Percentiles rank a stretch among this genome's conserved stretches.
phyloP scores from a whole-genome alignment of 2,329 filamentous ascomycete species.

The Aspergillus quadricinctus region DNA sequence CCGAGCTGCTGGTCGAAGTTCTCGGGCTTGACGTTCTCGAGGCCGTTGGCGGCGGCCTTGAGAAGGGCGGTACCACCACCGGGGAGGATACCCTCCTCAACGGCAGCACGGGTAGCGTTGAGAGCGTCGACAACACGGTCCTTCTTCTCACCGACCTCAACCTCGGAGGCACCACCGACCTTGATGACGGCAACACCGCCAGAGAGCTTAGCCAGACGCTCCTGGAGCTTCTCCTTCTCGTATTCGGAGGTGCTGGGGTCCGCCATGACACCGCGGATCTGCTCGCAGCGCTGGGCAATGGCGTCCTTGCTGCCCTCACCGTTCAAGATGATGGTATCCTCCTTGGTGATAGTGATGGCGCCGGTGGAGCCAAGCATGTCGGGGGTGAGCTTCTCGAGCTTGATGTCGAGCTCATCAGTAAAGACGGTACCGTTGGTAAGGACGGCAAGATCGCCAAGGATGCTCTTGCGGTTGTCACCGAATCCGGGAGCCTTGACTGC shows the following conservation, averaged over 20 bases:
- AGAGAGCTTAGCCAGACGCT: constrained; percentile 98
- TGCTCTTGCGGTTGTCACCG: constrained; percentile 99
- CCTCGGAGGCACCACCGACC: constrained; percentile 94
- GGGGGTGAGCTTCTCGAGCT: constrained; percentile 95
- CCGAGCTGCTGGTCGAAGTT: constrained; percentile 99
- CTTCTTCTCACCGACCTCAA: constrained; percentile 99
- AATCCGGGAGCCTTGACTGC: constrained; percentile 99
- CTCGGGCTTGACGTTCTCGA: constrained; percentile 73
- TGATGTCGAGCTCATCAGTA: constrained; percentile 96
- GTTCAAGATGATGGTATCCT: constrained; percentile 98
- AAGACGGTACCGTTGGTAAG: constrained; percentile 97
- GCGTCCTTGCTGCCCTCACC: constrained; percentile 92
- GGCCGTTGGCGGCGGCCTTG: constrained; percentile 89
- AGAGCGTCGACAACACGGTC: constrained; percentile 97
- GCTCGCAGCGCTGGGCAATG: constrained; percentile 93
- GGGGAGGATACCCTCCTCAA: constrained; percentile 98
- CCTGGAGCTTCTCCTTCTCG: constrained; percentile 99
- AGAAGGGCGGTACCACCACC: constrained; percentile 97
- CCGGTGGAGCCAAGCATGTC: constrained; percentile 97
- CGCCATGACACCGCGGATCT: constrained; percentile 94
- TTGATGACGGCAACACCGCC: constrained; percentile 99
- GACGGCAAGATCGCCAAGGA: constrained; percentile 92
- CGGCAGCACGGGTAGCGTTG: constrained; percentile 95
- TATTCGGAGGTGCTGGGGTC: constrained; percentile 96
- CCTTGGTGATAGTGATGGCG: constrained; percentile 99